Base-by-base conservation (phyloP, 1,284 basidiomycete species). In the Singerocomus inundabilis region DNA sequence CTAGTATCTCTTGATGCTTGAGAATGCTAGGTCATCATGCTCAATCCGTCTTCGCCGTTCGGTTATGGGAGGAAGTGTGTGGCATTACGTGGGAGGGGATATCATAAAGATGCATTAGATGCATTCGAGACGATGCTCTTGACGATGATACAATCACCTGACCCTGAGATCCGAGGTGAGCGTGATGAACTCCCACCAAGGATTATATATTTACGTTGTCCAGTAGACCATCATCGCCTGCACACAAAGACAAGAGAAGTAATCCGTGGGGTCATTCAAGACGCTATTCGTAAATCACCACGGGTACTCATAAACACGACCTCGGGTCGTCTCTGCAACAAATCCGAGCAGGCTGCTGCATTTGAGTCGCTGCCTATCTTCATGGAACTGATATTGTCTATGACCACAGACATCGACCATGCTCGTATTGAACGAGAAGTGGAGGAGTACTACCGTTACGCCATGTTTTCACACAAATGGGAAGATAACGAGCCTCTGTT, bases 401-500 rank as follows among this genome's bases (percentile, higher is more conserved):
- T 48, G 44, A 38, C 30, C 1, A 34, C 26, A 0, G 4, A 25
- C 2, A 34, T 54, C 1, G 33, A 55, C 4, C 16, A 37, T 3
- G 10, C n/a, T 8, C 41, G 28, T 0, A 50, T 55, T 1, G 1
- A 41, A 3, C 26, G 9, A 1, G 46, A 44, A 6, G 43, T 54
- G 0, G 0, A 11, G 0, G 1, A 38, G 2, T 55, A 46, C 25
- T 55, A 43, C 8, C 48, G 31, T 2, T 55, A 54, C 16, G 43
- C 32, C 2, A 44, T 11, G 4, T 35, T 54, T 13, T 53, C 52
- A 3, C 52, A 53, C 18, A 49, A 13, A 1, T 51, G 47, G 49
- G 52, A 44, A 7, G 49, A 44, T 0, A 37, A 48, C 1, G 51
- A 55, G n/a, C 49, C 49, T 4, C n/a, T 56, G 3, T 57, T 38